Conservation (phyloP, 2,329 filamentous ascomycete species). For the Acephala macrosclerotiorum region DNA sequence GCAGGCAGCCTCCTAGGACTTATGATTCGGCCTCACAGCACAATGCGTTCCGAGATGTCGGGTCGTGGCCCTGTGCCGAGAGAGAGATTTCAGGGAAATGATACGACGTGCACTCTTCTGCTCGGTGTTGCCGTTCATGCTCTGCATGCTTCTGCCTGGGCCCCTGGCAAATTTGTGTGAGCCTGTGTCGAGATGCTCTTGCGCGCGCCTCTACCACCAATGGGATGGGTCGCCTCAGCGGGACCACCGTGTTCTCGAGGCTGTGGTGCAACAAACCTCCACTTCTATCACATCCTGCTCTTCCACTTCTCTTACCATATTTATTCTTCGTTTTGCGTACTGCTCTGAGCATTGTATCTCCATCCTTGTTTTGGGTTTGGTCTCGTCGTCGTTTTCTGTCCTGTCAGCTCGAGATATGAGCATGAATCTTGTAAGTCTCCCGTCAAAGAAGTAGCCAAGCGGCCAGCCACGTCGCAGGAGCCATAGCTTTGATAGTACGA, state of each 20-base stretch:
- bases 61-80: background rate
- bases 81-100: background rate
- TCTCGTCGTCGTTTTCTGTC: no score
- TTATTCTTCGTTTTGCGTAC: background rate
- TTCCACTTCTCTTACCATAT: no score
- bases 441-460: background rate
- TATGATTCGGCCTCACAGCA: background rate
- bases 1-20: background rate
- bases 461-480: background rate
- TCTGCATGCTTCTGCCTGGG: background rate
- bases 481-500: background rate
- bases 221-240: background rate
- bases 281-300: background rate
- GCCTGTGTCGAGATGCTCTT: background rate
- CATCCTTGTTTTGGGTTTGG: background rate
- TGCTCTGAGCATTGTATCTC: background rate
- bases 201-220: slow-evolving; percentile 4
- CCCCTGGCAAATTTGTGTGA: background rate
- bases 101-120: background rate
- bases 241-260: background rate
- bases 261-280: background rate
- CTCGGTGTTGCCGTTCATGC: slow-evolving; percentile 3
- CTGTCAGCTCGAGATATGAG: no score
- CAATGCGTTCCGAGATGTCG: background rate
- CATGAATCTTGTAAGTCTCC: background rate